phyloP scores from a whole-genome alignment of 2,329 filamentous ascomycete genomes.

The Sarocladium strictum region DNA sequence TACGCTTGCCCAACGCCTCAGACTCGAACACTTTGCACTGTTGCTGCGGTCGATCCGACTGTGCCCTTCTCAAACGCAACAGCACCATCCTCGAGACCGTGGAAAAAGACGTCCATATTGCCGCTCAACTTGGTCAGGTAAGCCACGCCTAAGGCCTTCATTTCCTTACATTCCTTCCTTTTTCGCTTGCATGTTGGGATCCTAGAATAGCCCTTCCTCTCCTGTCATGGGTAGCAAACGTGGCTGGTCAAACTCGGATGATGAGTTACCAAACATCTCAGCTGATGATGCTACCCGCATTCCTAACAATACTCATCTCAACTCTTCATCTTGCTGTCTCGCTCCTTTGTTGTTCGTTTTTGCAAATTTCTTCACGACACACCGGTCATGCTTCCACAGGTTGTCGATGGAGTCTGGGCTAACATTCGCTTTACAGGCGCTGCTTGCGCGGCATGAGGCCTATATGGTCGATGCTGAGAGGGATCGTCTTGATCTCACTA shows the following conservation, averaged over 20 bases:
- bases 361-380: not conserved
- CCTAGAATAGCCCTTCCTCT: not conserved
- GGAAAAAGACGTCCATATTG: constrained; percentile 81
- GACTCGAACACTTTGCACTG: constrained; percentile 47
- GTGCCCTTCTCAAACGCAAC: constrained; percentile 76
- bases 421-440: constrained; percentile 72
- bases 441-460: constrained; percentile 86
- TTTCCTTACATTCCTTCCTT: constrained; percentile 20
- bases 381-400: not conserved
- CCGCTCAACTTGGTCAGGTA: constrained; percentile 89
- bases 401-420: constrained; percentile 44
- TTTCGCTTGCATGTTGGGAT: not conserved
- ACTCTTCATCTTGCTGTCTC: not conserved
- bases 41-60: constrained; percentile 80
- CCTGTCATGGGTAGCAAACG: constrained; percentile 3
- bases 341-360: not conserved
- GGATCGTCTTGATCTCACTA: constrained; percentile 67
- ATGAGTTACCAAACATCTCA: not conserved
- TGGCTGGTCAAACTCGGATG: not conserved
- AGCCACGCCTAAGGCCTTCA: constrained; percentile 33
- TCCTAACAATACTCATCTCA: not conserved
- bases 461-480: constrained; percentile 90
- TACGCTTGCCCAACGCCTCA: not conserved
- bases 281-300: constrained; percentile 8
- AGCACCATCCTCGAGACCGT: constrained; percentile 70